Base-by-base conservation (phyloP, 164 flowering plant species). In the Stephania japonica region DNA sequence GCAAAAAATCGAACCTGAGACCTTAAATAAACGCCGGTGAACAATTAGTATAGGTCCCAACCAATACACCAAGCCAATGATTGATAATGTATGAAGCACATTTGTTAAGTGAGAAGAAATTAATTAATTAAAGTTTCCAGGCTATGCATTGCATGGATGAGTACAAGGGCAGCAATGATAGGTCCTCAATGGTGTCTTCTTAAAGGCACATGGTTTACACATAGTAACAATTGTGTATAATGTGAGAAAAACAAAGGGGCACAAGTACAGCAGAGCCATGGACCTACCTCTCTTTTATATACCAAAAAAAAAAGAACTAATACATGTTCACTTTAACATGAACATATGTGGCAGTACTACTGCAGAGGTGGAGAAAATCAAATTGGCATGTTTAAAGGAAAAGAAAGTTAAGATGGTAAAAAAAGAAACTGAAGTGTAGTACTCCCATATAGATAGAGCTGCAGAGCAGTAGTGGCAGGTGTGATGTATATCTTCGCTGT, bases 371-470 rank as follows among this genome's bases (percentile, higher is more conserved):
- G n/a, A 53, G 68, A 66, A 26, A 42, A 66, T 41, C 70, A 67
- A 67, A 11, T 38, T 41, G 70, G 41, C 47, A 67, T 67, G 70
- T 67, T 67, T 67, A 67, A 67, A 67, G 70, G 70, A 53, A 53
- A 13, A 13, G 18, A 53, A 53, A 53, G 16, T 32, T 32, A 1
- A 47, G 1, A 47, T 2, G 16, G 3, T 47, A 47, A 3, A 9
- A 1, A 14, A 47, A 47, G 53, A 9, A 47, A 47, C 53, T 27
- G 18, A 11, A 10, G 67, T 66, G 42, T 41, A 66, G 14, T 41
- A 18, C 0, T 21, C 18, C 13, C 32, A 24, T 41, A 32, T 18
- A 6, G 12, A 11, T 26, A 66, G 32, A 66, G 42, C 5, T 12
- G 25, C 38, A 23, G 32, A 32, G 68, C 68, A 66, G 19, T 41